A percentile compares a stretch with the other conserved stretches of the same genome.
phyloP scores from a whole-genome alignment of 2,329 filamentous ascomycete species.

The Paecilomyces niveus region DNA sequence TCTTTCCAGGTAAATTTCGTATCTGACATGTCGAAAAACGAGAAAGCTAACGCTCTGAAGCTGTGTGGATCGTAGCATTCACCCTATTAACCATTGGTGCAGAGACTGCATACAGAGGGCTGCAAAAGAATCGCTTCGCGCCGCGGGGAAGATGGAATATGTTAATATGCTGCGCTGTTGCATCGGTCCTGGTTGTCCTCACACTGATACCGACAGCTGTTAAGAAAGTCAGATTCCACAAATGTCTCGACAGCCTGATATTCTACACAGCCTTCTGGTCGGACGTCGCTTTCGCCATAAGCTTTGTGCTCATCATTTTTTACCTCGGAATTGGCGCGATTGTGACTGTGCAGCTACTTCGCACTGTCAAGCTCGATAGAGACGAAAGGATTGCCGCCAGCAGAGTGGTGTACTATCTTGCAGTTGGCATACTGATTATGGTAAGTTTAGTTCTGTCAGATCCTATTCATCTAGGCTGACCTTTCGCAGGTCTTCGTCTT shows the following conservation, averaged over 20 bases:
- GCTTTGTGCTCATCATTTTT: conserved; percentile 10
- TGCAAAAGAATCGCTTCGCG: conserved; percentile 9
- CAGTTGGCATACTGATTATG: conserved; percentile 11
- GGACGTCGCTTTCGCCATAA: conserved; percentile 13
- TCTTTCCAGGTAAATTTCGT: conserved; percentile 14
- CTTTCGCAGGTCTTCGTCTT: conserved; percentile 10
- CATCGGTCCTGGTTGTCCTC: conserved; percentile 9
- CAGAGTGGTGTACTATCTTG: conserved; percentile 18
- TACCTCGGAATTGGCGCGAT: conserved; percentile 10
- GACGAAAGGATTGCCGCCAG: conserved; percentile 16
- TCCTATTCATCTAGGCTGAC: not conserved
- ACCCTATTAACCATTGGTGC: conserved; percentile 15
- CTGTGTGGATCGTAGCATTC: conserved; percentile 17
- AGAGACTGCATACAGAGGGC: conserved; percentile 12
- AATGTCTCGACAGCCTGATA: conserved; percentile 12
- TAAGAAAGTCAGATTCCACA: conserved; percentile 5
- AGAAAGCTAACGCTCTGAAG: conserved; percentile 9
- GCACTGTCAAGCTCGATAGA: conserved; percentile 10
- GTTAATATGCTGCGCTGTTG: conserved; percentile 10
- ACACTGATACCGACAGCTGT: conserved; percentile 15
- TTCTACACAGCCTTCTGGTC: conserved; percentile 12
- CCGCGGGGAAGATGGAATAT: conserved; percentile 10
- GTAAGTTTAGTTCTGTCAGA: conserved; percentile 9
- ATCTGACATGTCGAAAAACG: not conserved
- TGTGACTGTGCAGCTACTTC: conserved; percentile 10